phyloP scores from a whole-genome alignment of 2,329 filamentous ascomycete genomes.

The Camillea tinctor region DNA sequence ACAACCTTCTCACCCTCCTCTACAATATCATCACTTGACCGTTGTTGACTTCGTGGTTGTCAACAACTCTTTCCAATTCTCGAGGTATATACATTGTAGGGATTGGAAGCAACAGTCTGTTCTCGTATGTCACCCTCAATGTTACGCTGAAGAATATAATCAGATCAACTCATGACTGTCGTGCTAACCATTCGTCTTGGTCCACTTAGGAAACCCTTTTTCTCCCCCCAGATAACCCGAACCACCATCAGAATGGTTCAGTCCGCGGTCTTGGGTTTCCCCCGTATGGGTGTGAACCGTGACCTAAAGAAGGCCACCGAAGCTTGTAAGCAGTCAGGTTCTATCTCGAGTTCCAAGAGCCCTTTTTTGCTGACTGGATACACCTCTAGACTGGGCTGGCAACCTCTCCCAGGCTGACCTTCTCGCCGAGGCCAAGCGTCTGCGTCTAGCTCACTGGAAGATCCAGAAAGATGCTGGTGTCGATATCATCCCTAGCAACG shows the following conservation, averaged over 20 bases:
- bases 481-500: slow-evolving; percentile 97
- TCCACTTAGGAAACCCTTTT: slow-evolving; percentile 20
- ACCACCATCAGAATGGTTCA: slow-evolving; percentile 57
- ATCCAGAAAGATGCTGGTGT: slow-evolving; percentile 99
- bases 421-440: slow-evolving; percentile 91
- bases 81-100: slow-evolving; percentile 14
- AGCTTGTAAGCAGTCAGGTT: slow-evolving; percentile 59
- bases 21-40: slow-evolving; percentile 13
- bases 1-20: slow-evolving; percentile 4
- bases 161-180: not conserved
- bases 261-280: slow-evolving; percentile 90
- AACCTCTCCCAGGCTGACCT: slow-evolving; percentile 93
- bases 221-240: slow-evolving; percentile 20
- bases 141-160: not conserved
- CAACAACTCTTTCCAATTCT: slow-evolving; percentile 14
- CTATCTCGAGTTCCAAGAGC: slow-evolving; percentile 3
- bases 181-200: slow-evolving; percentile 9
- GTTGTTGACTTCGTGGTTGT: slow-evolving; percentile 17
- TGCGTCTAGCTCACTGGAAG: slow-evolving; percentile 97
- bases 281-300: slow-evolving; percentile 96
- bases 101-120: slow-evolving; percentile 27
- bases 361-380: slow-evolving; percentile 15
- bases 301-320: slow-evolving; percentile 99
- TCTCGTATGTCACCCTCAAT: slow-evolving; percentile 20
- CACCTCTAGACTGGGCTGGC: slow-evolving; percentile 70